Base-by-base conservation (phyloP, 371 early-diverging fungal species). In the Apophysomyces variabilis region DNA sequence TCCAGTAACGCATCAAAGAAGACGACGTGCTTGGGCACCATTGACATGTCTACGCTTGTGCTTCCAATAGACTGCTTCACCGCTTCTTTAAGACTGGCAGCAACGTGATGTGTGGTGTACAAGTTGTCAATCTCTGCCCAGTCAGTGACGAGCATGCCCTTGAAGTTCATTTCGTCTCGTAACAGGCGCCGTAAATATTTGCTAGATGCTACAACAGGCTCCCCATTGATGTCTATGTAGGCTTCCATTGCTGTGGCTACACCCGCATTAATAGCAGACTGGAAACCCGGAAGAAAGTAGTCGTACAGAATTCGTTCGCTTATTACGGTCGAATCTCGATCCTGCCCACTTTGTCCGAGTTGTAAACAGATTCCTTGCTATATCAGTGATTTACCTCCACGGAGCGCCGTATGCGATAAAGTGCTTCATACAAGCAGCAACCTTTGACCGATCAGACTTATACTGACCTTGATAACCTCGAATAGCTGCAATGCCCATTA, bases 241-340 rank as follows among this genome's bases (percentile, higher is more conserved):
- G 83, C 82, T 58, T 89, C 88, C 91, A 90, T 90, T 0, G 86
- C 85, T 1, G 91, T 85, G 0, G 90, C 90, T 11, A 82, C 84
- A 5, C 90, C 90, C 5, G 88, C 87, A 26, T 89, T 79, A 38
- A 88, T 66, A 0, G 90, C 90, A 0, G 87, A 86, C 43, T 84
- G 75, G 74, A 90, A 90, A 0, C 87, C 68, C 18, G 91, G 90
- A 0, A 87, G 82, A 59, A 84, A 88, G 60, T 84, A 83, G 59
- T 90, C 91, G 58, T 87, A 66, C 60, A 90, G 65, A 37, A 78
- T 80, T 57, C 86, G 78, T 14, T 84, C 80, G 14, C 89, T 84
- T 18, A 87, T 85, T 64, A 87, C 82, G 2, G 86, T 78, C 1
- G 78, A 74, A 45, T 85, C 88, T 58, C 86, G 84, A 71, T 90